These are phyloP conservation scores for Lipomyces yamadae DNA, from an alignment of 805 yeast species.

Conservation along the genomic window DNA sequence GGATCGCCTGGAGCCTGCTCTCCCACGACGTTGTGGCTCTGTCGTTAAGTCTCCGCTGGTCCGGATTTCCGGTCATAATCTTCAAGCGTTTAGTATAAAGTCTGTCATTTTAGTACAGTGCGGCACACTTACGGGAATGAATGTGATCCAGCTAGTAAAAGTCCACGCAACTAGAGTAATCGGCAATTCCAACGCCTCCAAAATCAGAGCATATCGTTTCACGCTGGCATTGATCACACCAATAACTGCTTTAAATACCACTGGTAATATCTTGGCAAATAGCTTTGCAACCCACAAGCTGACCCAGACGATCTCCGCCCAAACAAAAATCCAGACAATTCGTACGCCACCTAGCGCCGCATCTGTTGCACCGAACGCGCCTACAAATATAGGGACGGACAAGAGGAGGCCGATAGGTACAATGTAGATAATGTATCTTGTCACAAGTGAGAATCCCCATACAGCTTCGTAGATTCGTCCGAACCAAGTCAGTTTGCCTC, in stretches of 20 bases:
- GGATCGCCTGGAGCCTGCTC: slow-evolving; percentile 43
- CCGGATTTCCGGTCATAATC: slow-evolving; percentile 33
- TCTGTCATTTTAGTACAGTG: background rate
- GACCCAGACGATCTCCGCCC: slow-evolving; percentile 51
- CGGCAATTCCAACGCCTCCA: slow-evolving; percentile 47
- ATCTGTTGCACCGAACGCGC: slow-evolving; percentile 46
- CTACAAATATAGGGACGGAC: slow-evolving; percentile 48
- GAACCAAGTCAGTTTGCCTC: slow-evolving; percentile 5
- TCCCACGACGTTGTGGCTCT: slow-evolving; percentile 46
- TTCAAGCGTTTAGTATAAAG: background rate
- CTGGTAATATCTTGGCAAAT: slow-evolving; percentile 47
- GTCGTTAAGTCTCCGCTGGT: slow-evolving; percentile 16
- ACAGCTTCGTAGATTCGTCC: slow-evolving; percentile 16
- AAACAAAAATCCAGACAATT: slow-evolving; percentile 49
- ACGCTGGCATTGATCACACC: slow-evolving; percentile 45
- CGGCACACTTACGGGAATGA: slow-evolving; percentile 24
- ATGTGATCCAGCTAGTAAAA: slow-evolving; percentile 47
- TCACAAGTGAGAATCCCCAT: slow-evolving; percentile 38
- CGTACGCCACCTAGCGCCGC: slow-evolving; percentile 45
- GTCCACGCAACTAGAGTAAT: slow-evolving; percentile 46
- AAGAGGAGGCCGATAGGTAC: slow-evolving; percentile 47
- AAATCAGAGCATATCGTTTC: slow-evolving; percentile 43
- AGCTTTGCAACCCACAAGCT: slow-evolving; percentile 45
- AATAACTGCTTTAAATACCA: slow-evolving; percentile 40
- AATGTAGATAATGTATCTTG: slow-evolving; percentile 47